Evolutionary conservation across 495 filamentous ascomycete species (phyloP), one percentile per base, ranked within the genome.

Genomic region (Poronia punctata): DNA sequence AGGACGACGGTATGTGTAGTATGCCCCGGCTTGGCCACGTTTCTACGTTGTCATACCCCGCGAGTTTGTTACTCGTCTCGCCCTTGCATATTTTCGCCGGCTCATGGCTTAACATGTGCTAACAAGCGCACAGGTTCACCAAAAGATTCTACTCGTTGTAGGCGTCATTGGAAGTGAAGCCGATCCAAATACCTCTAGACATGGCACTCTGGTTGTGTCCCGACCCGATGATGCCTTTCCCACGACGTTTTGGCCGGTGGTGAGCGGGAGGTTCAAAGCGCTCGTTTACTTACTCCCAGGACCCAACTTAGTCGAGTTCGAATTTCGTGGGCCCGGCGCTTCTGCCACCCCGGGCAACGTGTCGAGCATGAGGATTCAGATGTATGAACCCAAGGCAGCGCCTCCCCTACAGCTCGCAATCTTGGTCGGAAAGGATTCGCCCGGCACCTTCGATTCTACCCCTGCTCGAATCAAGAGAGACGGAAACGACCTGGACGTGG

Each of bases 331-430:
- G 4, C 82, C 88, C 11, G 83, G 74, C 45, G 65, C 74, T 9
- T 78, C 83, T 18, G 79, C 82, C 43, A 77, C 76, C 0, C 42
- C 37, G 14, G 70, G 81, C 14, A 86, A 94, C 58, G 82, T 84
- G 0, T 77, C 84, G 3, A 88, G 81, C 67, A 70, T 92, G 19
- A 83, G 73, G 25, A 68, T 95, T 41, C 86, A 92, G 55, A 92
- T 88, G 68, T 74, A 95, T 7, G 86, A 88, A 15, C 68, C 89
- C 6, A 77, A 72, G 43, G 80, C 78, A 32, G 57, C 78, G 0
- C 86, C 89, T 4, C 89, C 89, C 3, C 64, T 96, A 7, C 86
- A 95, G 38, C 69, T 96, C 21, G 88, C 83, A 2, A 83, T 95
- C 16, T 57, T 96, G 5, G 68, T 95, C 3, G 89, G 78, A 1